Conservation (phyloP, 2,329 filamentous ascomycete species). For the Tolypocladium tropicale region DNA sequence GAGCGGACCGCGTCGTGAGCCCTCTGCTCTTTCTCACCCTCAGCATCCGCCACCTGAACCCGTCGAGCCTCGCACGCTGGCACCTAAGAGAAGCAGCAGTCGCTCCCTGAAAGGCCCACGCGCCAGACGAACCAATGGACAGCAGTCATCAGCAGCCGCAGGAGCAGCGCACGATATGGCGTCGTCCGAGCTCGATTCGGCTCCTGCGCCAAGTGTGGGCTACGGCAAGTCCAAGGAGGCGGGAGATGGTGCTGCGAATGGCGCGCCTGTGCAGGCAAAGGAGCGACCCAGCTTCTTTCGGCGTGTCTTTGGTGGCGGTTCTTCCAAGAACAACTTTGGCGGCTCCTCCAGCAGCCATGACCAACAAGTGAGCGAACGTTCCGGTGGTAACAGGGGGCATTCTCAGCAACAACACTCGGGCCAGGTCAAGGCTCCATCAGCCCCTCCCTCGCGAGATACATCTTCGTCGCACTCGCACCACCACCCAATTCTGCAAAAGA, state of each 20-base stretch:
- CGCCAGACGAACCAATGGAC: conserved; percentile 14
- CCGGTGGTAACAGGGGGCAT: conserved; percentile 25
- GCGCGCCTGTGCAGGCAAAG: conserved; percentile 38
- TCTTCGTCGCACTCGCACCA: conserved; percentile 33
- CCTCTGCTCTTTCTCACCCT: conserved; percentile 19
- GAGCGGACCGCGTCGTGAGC: conserved; percentile 56
- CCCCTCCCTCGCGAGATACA: conserved; percentile 39
- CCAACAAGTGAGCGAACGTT: conserved; percentile 15
- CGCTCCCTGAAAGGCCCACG: conserved; percentile 43
- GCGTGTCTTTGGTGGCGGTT: conserved; percentile 66
- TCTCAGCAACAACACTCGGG: conserved; percentile 16
- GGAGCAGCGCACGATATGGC: conserved; percentile 16
- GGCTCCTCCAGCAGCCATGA: background rate
- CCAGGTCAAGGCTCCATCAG: conserved; percentile 31
- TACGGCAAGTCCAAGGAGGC: conserved; percentile 49
- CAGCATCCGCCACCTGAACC: conserved; percentile 30
- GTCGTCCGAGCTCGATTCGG: conserved; percentile 35
- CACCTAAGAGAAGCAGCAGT: conserved; percentile 45
- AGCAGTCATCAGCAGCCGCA: conserved; percentile 9
- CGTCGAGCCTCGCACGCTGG: conserved; percentile 27
- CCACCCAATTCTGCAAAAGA: conserved; percentile 63
- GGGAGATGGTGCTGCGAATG: conserved; percentile 31
- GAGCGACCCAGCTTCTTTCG: conserved; percentile 85
- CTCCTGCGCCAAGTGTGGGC: conserved; percentile 47
- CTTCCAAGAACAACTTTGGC: conserved; percentile 42